Base-by-base conservation (phyloP, 345 rosid genomes). In the Carallia pectinifolia region DNA sequence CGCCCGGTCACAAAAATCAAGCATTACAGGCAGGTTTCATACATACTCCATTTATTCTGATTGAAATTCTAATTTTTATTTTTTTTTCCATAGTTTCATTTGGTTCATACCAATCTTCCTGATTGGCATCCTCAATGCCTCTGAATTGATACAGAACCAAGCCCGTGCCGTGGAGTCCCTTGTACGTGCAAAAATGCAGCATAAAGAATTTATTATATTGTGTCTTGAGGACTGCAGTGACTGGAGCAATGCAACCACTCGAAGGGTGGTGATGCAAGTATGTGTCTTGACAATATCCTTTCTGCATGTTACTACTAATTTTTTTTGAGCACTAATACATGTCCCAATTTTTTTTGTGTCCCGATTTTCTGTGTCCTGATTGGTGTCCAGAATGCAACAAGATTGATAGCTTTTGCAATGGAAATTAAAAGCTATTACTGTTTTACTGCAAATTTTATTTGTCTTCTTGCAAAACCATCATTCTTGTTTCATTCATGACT, bases 201-300 rank as follows among this genome's bases (percentile, higher is more conserved):
- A 88, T 80, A 89, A 87, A 58, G 98, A 93, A 78, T 89, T 93
- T 77, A 89, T 93, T 61, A 90, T 93, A 70, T 75, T 90, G 58
- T 90, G 98, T 80, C 98, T 93, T n/a, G 98, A 93, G 79, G 98
- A 93, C 72, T 90, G 90, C 67, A 88, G 89, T 83, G 97, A 93
- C 72, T 90, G 98, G 98, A 93, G 97, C 72, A 90, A 86, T 78
- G 98, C 97, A 64, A 89, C 93, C 36, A 89, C 98, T 18, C 76
- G 98, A 71, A 82, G 92, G 77, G 84, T 93, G 69, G 98, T 93
- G 56, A 93, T 90, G 97, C 98, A 93, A 81, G 97, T 93, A 85
- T 68, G 88, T 79, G 6, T 59, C 71, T 19, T 75, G 12, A 7
- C 40, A 34, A 6, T 33, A 3, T 1, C 31, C 33, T 56, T 7